Evolutionary conservation across 306 rosid species (phyloP).

Genomic region (Dalbergia cochinchinensis): DNA sequence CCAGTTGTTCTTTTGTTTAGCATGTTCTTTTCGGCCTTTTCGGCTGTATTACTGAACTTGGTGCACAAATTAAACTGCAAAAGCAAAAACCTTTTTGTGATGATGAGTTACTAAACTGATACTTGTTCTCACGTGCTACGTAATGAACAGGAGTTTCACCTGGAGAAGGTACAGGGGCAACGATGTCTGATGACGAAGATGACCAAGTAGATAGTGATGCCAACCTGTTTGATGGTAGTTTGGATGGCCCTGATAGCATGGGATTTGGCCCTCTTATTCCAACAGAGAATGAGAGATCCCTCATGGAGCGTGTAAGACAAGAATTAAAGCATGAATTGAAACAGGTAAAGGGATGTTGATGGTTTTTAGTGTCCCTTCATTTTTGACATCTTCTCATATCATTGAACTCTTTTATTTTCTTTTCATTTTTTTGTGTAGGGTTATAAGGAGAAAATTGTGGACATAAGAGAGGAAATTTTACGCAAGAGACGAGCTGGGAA

Average conservation of each 20-base stretch:
- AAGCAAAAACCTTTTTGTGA: conserved; percentile 14
- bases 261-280: conserved; percentile 99
- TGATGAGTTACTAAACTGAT: conserved; percentile 15
- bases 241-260: conserved; percentile 81
- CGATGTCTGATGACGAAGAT: conserved; percentile 95
- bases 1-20: neutral
- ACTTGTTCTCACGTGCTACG: conserved; percentile 34
- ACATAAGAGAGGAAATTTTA: conserved; percentile 91
- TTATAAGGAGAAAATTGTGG: conserved; percentile 94
- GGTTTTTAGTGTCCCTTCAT: neutral
- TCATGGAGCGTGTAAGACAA: conserved; percentile 96
- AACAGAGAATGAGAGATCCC: conserved; percentile 90
- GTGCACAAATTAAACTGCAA: conserved; percentile 10
- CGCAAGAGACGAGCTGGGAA: conserved; percentile 97
- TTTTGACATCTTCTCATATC: neutral
- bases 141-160: conserved; percentile 82
- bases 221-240: conserved; percentile 72
- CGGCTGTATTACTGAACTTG: neutral
- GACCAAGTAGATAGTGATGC: conserved; percentile 83
- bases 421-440: conserved; percentile 53
- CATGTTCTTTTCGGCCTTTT: conserved; percentile 2
- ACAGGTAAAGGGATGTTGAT: conserved; percentile 53
- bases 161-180: conserved; percentile 95
- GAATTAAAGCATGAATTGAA: conserved; percentile 91
- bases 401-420: neutral